These are phyloP conservation scores for Chlorella sp. DNA, from an alignment of 139 green algal species.

Conservation along the genomic window DNA sequence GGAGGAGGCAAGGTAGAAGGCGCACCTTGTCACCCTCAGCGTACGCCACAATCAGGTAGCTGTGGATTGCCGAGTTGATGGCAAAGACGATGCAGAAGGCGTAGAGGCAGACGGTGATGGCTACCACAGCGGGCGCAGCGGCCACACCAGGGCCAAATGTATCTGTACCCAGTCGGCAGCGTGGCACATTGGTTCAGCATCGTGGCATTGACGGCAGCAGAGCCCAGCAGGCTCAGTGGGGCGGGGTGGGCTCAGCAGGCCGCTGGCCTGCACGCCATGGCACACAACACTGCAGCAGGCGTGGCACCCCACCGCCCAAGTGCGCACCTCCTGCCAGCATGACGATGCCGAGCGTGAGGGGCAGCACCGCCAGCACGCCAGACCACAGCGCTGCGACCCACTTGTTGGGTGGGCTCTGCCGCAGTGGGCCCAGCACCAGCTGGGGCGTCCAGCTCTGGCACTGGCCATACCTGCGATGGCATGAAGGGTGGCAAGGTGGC, in stretches of 20 bases:
- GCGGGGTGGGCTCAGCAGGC: background rate
- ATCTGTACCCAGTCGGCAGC: slow-evolving; percentile 1
- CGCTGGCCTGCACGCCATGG: background rate
- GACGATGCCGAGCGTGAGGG: slow-evolving; percentile 66
- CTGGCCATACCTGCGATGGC: slow-evolving; percentile 64
- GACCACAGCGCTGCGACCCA: slow-evolving; percentile 76
- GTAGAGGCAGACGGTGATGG: slow-evolving; percentile 59
- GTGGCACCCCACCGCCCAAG: background rate
- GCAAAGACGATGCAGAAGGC: slow-evolving; percentile 88
- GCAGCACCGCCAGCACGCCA: slow-evolving; percentile 58
- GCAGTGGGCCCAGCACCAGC: slow-evolving; percentile 75
- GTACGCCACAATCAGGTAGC: slow-evolving; percentile 86
- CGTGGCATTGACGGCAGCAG: background rate
- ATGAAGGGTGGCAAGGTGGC: background rate
- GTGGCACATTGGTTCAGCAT: no score
- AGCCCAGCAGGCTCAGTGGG: background rate
- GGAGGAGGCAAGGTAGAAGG: no score
- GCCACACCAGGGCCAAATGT: slow-evolving; percentile 52
- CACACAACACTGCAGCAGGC: background rate
- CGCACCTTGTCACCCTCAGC: slow-evolving; percentile 73
- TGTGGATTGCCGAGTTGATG: slow-evolving; percentile 87
- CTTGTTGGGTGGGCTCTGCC: slow-evolving; percentile 85
- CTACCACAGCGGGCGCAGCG: slow-evolving; percentile 12
- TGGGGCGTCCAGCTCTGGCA: slow-evolving; percentile 85
- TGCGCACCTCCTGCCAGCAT: slow-evolving; percentile 51